Evolutionary conservation across 1,284 basidiomycete genomes (phyloP).

Genomic region (Ceraceosorus bombacis): DNA sequence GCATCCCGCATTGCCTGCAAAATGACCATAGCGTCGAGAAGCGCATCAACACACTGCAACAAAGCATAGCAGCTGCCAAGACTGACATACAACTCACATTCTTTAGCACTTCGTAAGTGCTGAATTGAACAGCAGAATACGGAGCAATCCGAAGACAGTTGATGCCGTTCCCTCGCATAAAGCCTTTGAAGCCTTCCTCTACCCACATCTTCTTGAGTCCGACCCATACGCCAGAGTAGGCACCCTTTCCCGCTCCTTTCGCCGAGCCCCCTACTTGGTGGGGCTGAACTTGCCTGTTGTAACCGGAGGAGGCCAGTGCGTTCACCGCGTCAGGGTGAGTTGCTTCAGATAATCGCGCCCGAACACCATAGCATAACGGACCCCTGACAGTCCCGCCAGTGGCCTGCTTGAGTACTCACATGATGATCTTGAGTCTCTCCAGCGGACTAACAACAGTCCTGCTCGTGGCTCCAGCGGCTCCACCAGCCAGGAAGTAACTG

Average conservation of each 20-base stretch:
- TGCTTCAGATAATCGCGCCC: background rate
- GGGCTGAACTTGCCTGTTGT: constrained; percentile 37
- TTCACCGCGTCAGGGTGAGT: no score
- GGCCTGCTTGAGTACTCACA: constrained; percentile 55
- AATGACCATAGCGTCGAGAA: no score
- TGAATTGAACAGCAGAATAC: constrained; percentile 80
- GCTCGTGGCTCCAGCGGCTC: constrained; percentile 57
- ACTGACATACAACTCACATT: constrained; percentile 30
- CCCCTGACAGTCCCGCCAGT: no score
- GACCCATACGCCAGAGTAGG: constrained; percentile 40
- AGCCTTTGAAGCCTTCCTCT: constrained; percentile 84
- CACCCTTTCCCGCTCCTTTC: constrained; percentile 24
- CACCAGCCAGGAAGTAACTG: constrained; percentile 61
- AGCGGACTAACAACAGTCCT: constrained; percentile 85
- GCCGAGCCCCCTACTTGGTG: constrained; percentile 9
- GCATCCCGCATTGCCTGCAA: constrained; percentile 1
- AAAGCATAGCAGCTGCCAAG: no score
- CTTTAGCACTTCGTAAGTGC: constrained; percentile 77
- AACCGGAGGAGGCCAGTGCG: background rate
- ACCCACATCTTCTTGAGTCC: constrained; percentile 63
- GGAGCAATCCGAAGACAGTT: constrained; percentile 80
- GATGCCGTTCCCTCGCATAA: constrained; percentile 76
- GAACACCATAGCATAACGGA: background rate
- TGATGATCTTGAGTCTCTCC: constrained; percentile 88
- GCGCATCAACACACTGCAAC: no score